Evolutionary conservation across 2,329 filamentous ascomycete genomes (phyloP), one percentile per base, ranked within the genome.

Genomic region (Coleophoma eucalyptorum): DNA sequence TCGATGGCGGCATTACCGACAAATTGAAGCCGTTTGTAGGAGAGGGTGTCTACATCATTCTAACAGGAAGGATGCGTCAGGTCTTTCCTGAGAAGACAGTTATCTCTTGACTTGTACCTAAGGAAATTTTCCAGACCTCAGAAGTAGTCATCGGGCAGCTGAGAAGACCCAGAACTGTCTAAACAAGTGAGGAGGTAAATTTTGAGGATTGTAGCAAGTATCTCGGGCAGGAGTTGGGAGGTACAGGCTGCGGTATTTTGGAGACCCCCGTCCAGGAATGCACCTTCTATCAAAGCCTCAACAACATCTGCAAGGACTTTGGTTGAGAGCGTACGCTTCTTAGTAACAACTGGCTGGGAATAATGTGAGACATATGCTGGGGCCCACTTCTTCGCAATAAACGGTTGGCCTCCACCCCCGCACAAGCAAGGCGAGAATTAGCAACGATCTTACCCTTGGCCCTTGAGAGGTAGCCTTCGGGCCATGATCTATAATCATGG

Each of bases 301-400:
- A 95, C 78, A 0, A 96, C 84, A 58, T 97, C 92, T 3, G 92
- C 92, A 13, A 96, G 76, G 0, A 80, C 81, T 64, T 96, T 97
- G 3, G 81, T 87, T 0, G 88, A 86, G 19, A 90, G 62, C 38
- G 53, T 68, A 50, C 33, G 48, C 49, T 32, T 43, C 32, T 13
- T 44, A 52, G 49, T 62, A 32, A 43, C 19, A 5, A 60, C 55
- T 50, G 46, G 51, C 58, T 6, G 46, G 32, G 71, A 53, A 3
- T 72, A 61, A 13, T 78, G 67, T 2, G 67, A 65, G 11, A 78
- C 69, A 54, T 86, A 86, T 0, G 78, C 68, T 0, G 88, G 84
- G 2, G 72, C 69, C 91, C 91, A 96, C 61, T 85, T 87, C 1
- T 72, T 67, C 0, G 81, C 80, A 0, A 81, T 87, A 64, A 93